Percentiles rank a stretch among this genome's conserved stretches.
Evolutionary conservation across 495 filamentous ascomycete genomes (phyloP).

Genomic region (Neurospora sp.): DNA sequence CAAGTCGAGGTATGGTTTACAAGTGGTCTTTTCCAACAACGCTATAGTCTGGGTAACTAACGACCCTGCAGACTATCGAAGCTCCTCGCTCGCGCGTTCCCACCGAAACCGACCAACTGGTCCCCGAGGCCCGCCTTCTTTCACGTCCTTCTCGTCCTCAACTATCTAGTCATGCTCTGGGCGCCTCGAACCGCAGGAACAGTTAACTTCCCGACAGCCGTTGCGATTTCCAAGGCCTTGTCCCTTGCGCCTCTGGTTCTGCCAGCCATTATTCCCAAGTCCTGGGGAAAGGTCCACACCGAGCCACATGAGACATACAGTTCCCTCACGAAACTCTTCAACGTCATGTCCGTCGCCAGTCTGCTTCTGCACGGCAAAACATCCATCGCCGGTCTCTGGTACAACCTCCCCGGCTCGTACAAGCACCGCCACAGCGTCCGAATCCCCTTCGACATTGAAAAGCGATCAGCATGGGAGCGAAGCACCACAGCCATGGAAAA

Average conservation of each 20-base stretch:
- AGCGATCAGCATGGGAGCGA: constrained; percentile 28
- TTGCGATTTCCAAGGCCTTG: constrained; percentile 33
- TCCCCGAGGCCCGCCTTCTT: constrained; percentile 34
- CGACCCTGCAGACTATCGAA: constrained; percentile 6
- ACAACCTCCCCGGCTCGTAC: constrained; percentile 32
- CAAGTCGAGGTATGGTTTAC: constrained; percentile 15
- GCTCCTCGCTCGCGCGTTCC: constrained; percentile 17
- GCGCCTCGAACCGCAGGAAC: constrained; percentile 39
- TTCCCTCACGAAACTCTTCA: constrained; percentile 31
- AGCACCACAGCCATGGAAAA: constrained; percentile 30
- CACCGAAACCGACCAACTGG: constrained; percentile 36
- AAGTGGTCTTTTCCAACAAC: not conserved
- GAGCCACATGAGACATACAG: constrained; percentile 29
- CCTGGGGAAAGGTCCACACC: constrained; percentile 29
- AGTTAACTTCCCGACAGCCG: constrained; percentile 32
- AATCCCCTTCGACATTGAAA: constrained; percentile 33
- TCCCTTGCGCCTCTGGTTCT: constrained; percentile 38
- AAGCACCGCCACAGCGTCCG: constrained; percentile 35
- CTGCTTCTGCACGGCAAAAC: constrained; percentile 29
- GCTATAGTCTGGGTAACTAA: not conserved
- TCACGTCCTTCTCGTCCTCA: constrained; percentile 28
- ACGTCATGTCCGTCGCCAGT: constrained; percentile 24
- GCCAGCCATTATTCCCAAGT: constrained; percentile 29
- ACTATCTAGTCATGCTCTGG: constrained; percentile 30
- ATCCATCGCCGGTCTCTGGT: constrained; percentile 22